Evolutionary conservation across 148 eudicot species (phyloP), one percentile per base, ranked within the genome.

Genomic region (Drosera capensis): DNA sequence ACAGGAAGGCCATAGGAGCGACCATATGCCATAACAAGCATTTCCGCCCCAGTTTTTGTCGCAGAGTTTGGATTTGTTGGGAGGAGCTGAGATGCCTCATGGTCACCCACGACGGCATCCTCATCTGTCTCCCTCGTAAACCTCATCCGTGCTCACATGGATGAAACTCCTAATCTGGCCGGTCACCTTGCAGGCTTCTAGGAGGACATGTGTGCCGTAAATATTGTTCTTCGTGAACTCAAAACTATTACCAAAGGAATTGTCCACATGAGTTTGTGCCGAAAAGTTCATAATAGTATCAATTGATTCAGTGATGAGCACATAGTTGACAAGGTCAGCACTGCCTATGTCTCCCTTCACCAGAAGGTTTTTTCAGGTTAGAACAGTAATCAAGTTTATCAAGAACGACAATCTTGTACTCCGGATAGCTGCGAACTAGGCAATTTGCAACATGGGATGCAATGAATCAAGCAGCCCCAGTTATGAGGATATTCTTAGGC

Each of bases 341-440:
- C 84, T 77, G 7, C 57, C 84, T 16, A 77, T 77, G 55, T 77
- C 84, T 17, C 84, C 84, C 68, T 67, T 70, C 8, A 77, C 84
- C 56, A 77, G 79, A 77, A 48, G 84, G 84, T 14, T 77, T 77
- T 53, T 73, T 77, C 35, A 77, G 68, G 60, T 52, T 73, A 23
- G 84, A 77, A 46, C 84, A 77, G 51, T 77, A 77, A 50, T 77
- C 84, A 49, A 77, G 84, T 39, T 77, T 77, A 62, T 77, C 84
- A 23, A 77, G 79, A 34, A 77, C 79, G 35, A 77, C 79, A 49
- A 77, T 72, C 70, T 77, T 77, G 73, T 77, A 77, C 0, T 62
- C 71, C 14, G 77, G 74, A 54, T 75, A 71, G 55, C 22, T 70
- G 20, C 73, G 57, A 23, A 74, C 54, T 11, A 74, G 73, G 49